Conservation (phyloP, 2,329 filamentous ascomycete species). For the Botrytis squamosa region DNA sequence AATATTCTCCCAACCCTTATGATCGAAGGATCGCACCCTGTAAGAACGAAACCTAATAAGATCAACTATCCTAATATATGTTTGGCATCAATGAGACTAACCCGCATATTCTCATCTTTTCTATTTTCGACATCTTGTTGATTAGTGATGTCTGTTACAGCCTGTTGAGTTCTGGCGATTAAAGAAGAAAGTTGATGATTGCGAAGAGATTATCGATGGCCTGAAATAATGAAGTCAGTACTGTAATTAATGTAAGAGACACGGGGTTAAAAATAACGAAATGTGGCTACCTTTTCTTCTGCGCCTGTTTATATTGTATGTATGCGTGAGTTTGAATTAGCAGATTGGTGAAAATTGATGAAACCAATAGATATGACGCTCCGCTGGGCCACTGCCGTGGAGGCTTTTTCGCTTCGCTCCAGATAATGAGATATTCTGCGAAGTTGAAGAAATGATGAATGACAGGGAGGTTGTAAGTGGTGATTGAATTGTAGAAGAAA, state of each 20-base stretch:
- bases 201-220: background rate
- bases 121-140: conserved; percentile 70
- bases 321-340: background rate
- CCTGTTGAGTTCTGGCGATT: background rate
- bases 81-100: conserved; percentile 35
- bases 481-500: background rate
- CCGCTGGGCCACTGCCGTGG: conserved; percentile 5
- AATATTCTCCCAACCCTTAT: conserved; percentile 71
- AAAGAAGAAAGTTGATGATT: background rate
- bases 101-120: conserved; percentile 85
- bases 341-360: background rate
- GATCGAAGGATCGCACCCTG: conserved; percentile 81
- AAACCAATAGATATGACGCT: background rate
- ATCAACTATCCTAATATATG: background rate
- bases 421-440: background rate
- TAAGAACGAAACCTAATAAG: background rate
- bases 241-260: background rate
- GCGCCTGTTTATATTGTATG: background rate
- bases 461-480: background rate
- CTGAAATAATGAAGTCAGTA: background rate
- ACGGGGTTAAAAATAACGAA: background rate
- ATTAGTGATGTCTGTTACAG: background rate
- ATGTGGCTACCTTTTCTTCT: background rate
- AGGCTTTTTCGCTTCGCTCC: background rate
- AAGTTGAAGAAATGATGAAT: background rate